Percentiles rank a stretch among this genome's conserved stretches.
Conservation (phyloP, 169 alveolate species). For the Cryptosporidium sp. region DNA sequence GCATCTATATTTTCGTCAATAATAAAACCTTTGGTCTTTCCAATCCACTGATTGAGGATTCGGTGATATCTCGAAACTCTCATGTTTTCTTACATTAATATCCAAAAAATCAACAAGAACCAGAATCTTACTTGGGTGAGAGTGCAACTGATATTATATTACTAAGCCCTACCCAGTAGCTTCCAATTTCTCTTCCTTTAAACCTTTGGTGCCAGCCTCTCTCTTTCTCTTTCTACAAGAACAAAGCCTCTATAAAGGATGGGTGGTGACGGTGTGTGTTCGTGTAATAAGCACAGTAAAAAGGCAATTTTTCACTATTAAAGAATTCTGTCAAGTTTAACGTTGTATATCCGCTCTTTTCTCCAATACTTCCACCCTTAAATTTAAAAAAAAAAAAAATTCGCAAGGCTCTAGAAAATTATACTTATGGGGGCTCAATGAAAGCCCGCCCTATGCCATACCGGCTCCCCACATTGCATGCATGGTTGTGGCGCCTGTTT, state of each 20-base stretch:
- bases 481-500: neutral
- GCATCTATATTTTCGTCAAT: neutral
- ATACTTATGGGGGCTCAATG: neutral
- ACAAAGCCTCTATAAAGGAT: too few species aligned
- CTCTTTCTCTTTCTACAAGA: too few species aligned
- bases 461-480: slow-evolving; percentile 1
- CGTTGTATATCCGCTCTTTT: neutral
- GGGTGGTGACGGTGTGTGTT: too few species aligned
- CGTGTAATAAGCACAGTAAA: too few species aligned
- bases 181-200: neutral
- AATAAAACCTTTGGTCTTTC: neutral
- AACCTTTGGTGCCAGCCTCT: neutral
- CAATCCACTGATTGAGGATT: slow-evolving; percentile 35
- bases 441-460: neutral
- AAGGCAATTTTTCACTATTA: neutral
- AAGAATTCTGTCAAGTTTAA: neutral
- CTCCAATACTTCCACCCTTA: neutral
- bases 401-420: neutral
- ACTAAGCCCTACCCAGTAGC: neutral
- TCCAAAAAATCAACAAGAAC: too few species aligned
- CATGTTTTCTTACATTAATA: neutral
- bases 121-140: neutral
- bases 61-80: slow-evolving; percentile 5
- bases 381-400: too few species aligned
- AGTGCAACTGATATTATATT: too few species aligned